phyloP scores from a whole-genome alignment of 2,329 filamentous ascomycete genomes.

The Fusarium sp. region DNA sequence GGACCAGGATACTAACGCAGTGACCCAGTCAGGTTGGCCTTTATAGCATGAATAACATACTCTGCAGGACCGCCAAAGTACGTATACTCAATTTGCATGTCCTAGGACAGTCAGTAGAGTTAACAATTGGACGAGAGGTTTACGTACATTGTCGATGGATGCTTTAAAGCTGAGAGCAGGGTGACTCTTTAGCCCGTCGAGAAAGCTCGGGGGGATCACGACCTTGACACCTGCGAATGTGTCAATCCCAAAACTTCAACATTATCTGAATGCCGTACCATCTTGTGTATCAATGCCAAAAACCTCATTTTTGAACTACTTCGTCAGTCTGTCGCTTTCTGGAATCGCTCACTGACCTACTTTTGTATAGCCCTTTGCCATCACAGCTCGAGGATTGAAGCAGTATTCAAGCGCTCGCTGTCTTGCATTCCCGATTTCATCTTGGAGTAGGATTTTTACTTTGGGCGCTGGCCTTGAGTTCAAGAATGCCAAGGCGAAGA shows the following conservation, averaged over 20 bases:
- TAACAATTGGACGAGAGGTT: fast-evolving
- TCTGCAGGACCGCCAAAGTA: constrained; percentile 24
- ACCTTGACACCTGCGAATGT: constrained; percentile 3
- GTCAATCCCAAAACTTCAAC: not conserved
- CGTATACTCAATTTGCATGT: constrained; percentile 33
- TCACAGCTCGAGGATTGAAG: constrained; percentile 16
- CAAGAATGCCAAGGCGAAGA: not conserved
- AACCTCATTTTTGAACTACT: constrained; percentile 27
- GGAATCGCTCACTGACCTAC: fast-evolving
- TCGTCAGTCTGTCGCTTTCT: fast-evolving
- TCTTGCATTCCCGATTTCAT: constrained; percentile 19
- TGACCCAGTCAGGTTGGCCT: constrained; percentile 9
- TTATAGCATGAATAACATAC: constrained; percentile 25
- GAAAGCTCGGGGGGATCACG: not conserved
- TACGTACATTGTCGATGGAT: constrained; percentile 17
- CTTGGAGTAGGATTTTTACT: constrained; percentile 8
- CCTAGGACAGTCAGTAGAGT: not conserved
- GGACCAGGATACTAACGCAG: not conserved
- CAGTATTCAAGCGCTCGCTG: constrained; percentile 23
- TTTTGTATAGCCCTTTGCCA: constrained; percentile 17
- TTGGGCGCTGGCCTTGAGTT: not conserved
- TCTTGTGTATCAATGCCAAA: constrained; percentile 26
- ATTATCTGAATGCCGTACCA: not conserved
- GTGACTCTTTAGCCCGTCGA: constrained; percentile 20
- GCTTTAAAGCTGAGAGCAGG: constrained; percentile 25